Percentiles rank a stretch among this genome's conserved stretches.
Evolutionary conservation across 176 grass and related monocot species (phyloP).

Genomic region (Phragmites australis): DNA sequence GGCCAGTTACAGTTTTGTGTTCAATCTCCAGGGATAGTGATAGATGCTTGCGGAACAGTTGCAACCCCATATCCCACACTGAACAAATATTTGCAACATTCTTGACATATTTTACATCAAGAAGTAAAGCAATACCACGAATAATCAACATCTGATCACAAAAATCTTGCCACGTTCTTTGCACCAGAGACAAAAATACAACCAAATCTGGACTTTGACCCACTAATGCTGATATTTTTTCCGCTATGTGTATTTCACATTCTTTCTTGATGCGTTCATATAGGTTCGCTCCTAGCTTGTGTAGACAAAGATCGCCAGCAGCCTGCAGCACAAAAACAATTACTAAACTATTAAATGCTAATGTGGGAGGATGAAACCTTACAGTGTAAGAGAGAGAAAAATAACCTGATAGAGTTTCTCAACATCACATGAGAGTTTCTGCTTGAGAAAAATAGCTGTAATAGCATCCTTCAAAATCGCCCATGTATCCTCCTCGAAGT

Average conservation of each 20-base stretch:
- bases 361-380: not conserved
- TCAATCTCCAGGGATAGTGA: slow-evolving; percentile 66
- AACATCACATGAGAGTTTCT: slow-evolving; percentile 75
- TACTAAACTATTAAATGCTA: slow-evolving; percentile 33
- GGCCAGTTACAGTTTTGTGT: slow-evolving; percentile 90
- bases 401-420: slow-evolving; percentile 98
- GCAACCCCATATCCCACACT: slow-evolving; percentile 95
- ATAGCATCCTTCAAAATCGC: slow-evolving; percentile 89
- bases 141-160: slow-evolving; percentile 99
- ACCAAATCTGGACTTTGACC: slow-evolving; percentile 95
- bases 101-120: slow-evolving; percentile 99
- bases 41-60: slow-evolving; percentile 88
- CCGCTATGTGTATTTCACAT: slow-evolving; percentile 92
- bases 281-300: slow-evolving; percentile 83
- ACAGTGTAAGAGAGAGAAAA: slow-evolving; percentile 24
- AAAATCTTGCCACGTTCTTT: slow-evolving; percentile 99
- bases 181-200: slow-evolving; percentile 85
- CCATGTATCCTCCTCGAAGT: slow-evolving; percentile 97
- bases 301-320: slow-evolving; percentile 81
- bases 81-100: slow-evolving; percentile 76
- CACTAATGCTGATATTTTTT: slow-evolving; percentile 76
- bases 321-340: slow-evolving; percentile 55
- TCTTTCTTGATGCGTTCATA: slow-evolving; percentile 85
- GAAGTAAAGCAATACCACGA: slow-evolving; percentile 95
- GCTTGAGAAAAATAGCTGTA: slow-evolving; percentile 94